Base-by-base conservation (phyloP, 371 early-diverging fungal species). In the Apophysomyces ossiformis region DNA sequence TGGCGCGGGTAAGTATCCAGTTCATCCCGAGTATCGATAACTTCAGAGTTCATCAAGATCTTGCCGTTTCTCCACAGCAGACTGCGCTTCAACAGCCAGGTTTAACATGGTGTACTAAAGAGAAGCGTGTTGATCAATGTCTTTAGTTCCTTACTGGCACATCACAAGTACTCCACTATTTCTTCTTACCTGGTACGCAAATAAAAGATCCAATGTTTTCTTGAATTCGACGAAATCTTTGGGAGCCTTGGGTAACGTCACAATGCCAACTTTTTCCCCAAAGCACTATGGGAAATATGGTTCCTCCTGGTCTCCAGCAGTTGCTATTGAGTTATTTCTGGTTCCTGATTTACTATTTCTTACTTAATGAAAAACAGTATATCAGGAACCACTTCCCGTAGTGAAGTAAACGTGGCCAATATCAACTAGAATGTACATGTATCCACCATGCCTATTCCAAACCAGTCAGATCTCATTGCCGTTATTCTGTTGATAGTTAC, bases 21-120 rank as follows among this genome's bases (percentile, higher is more conserved):
- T 63, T 63, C 57, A 32, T 57, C 37, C 9, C 7, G 11, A 15
- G 56, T 37, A 57, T 56, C 32, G 18, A 39, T 39, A 15, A 56
- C 57, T 63, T 63, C 57, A 63, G 16, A 63, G 15, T 11, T 56
- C 11, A 41, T 63, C 64, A 4, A 54, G 64, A 26, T 39, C 56
- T 35, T 56, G 35, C 4, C 57, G 39, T 37, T 32, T 32, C 32
- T 63, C 64, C 7, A 63, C 9, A 4, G 64, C 64, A 54, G 64
- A 50, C 37, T 63, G 57, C 0, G 64, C 64, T 41, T 63, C 64
- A 8, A 45, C 39, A 37, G 46, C 36, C 9, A 62, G 54, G 43
- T 47, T 36, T 13, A 47, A 21, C 46, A 47, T 62, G 37, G 8
- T 16, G n/a, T 46, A 16, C 16, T 46, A 46, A 5, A 46, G 46